Evolutionary conservation across 2,329 filamentous ascomycete genomes (phyloP).

Genomic region (Tympanopsis confertula): DNA sequence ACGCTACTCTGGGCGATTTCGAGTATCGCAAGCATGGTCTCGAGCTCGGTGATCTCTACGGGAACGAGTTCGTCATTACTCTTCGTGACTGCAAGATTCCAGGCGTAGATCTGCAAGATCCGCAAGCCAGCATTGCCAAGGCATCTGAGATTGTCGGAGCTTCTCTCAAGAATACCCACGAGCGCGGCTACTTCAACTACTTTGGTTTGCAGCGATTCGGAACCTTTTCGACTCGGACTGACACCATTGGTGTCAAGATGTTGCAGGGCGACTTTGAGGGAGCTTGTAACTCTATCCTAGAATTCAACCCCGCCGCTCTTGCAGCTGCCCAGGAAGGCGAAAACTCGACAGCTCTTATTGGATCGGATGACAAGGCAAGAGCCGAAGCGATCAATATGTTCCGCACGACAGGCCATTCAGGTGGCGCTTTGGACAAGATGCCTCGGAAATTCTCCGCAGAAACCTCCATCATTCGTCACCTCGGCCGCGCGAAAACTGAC

Average conservation of each 20-base stretch:
- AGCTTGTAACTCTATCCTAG: conserved; percentile 66
- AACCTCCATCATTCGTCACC: conserved; percentile 64
- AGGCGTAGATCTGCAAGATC: conserved; percentile 26
- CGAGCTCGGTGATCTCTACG: conserved; percentile 70
- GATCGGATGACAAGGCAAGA: conserved; percentile 66
- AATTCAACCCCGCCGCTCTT: conserved; percentile 56
- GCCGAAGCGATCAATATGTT: conserved; percentile 71
- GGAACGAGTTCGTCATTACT: conserved; percentile 89
- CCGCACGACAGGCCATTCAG: conserved; percentile 43
- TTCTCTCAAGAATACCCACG: conserved; percentile 55
- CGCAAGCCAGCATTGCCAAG: conserved; percentile 32
- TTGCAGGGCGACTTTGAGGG: conserved; percentile 70
- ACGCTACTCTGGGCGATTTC: conserved; percentile 57
- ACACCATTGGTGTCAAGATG: conserved; percentile 74
- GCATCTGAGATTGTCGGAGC: conserved; percentile 36
- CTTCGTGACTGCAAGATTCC: conserved; percentile 70
- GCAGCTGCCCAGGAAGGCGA: conserved; percentile 32
- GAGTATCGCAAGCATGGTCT: conserved; percentile 62
- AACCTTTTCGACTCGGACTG: conserved; percentile 74
- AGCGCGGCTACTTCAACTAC: conserved; percentile 89
- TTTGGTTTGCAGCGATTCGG: conserved; percentile 96
- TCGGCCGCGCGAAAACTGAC: conserved; percentile 52
- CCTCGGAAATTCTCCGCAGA: conserved; percentile 79
- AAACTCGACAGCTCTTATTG: conserved; percentile 34
- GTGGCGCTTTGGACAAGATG: conserved; percentile 53